Percentiles rank a stretch among this genome's conserved stretches.
phyloP scores from a whole-genome alignment of 2,329 filamentous ascomycete species.

The Fusarium sacchari region DNA sequence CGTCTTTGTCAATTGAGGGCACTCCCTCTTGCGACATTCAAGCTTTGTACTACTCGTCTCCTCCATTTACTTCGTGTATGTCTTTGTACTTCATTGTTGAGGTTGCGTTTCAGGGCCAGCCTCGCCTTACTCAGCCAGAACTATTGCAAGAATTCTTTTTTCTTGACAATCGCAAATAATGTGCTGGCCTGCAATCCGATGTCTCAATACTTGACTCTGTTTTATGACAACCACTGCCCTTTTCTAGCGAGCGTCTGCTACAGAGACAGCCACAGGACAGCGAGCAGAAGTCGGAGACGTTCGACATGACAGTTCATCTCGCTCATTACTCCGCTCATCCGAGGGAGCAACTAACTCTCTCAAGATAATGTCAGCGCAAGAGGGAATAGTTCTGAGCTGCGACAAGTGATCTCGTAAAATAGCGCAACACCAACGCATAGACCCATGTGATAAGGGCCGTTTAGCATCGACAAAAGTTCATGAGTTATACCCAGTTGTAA shows the following conservation, averaged over 20 bases:
- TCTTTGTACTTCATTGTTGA: background rate
- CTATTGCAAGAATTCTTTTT: accelerated
- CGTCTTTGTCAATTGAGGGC: accelerated
- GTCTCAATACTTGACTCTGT: no score
- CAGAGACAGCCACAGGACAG: background rate
- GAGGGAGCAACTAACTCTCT: background rate
- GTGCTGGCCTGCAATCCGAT: accelerated
- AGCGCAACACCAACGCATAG: background rate
- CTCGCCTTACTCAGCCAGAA: no score
- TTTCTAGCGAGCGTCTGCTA: no score
- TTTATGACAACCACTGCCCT: no score
- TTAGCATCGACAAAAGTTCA: background rate
- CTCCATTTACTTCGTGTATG: accelerated
- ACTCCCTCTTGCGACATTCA: accelerated
- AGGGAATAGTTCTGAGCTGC: background rate
- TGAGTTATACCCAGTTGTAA: background rate
- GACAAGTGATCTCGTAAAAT: background rate
- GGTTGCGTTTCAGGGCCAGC: accelerated
- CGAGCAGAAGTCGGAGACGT: background rate
- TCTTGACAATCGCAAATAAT: no score
- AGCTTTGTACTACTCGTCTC: accelerated
- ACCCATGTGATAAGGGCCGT: background rate
- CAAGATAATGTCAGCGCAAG: background rate
- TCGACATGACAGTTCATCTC: background rate
- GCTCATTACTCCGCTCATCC: background rate